Conservation (phyloP, 2,329 filamentous ascomycete genomes). For the Lasiodiplodia hormozganensis region DNA sequence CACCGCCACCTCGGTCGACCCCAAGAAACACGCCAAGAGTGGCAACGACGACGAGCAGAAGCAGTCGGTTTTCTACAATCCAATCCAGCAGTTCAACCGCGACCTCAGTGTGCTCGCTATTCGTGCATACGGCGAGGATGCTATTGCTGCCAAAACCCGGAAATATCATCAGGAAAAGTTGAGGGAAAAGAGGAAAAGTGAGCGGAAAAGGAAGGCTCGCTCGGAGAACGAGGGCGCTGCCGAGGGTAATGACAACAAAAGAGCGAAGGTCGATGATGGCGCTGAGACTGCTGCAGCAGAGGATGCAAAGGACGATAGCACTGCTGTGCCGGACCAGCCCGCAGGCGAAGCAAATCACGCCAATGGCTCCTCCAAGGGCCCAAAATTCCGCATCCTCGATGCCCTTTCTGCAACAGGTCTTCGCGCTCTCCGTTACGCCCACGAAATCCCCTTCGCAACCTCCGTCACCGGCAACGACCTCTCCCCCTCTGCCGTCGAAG, state of each 20-base stretch:
- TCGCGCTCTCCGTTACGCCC: conserved; percentile 86
- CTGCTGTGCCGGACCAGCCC: background rate
- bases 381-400: conserved; percentile 82
- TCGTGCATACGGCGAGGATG: conserved; percentile 81
- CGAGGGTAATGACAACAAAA: conserved; percentile 35
- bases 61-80: conserved; percentile 95
- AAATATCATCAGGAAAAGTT: conserved; percentile 36
- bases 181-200: conserved; percentile 47
- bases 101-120: conserved; percentile 94
- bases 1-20: conserved; percentile 56
- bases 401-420: conserved; percentile 93
- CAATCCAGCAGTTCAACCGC: conserved; percentile 98
- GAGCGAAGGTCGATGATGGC: conserved; percentile 32
- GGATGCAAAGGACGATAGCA: conserved; percentile 34
- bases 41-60: conserved; percentile 58
- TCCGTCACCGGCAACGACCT: conserved; percentile 90
- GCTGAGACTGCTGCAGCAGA: conserved; percentile 21
- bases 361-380: conserved; percentile 35
- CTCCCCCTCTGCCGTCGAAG: conserved; percentile 75
- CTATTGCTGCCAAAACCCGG: conserved; percentile 56
- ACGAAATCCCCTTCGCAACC: conserved; percentile 86
- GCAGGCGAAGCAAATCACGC: conserved; percentile 26
- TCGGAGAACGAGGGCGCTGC: background rate
- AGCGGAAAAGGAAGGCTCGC: conserved; percentile 31
- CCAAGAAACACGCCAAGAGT: conserved; percentile 47